phyloP scores from a whole-genome alignment of 495 filamentous ascomycete species.

The Trichoderma gamsii region DNA sequence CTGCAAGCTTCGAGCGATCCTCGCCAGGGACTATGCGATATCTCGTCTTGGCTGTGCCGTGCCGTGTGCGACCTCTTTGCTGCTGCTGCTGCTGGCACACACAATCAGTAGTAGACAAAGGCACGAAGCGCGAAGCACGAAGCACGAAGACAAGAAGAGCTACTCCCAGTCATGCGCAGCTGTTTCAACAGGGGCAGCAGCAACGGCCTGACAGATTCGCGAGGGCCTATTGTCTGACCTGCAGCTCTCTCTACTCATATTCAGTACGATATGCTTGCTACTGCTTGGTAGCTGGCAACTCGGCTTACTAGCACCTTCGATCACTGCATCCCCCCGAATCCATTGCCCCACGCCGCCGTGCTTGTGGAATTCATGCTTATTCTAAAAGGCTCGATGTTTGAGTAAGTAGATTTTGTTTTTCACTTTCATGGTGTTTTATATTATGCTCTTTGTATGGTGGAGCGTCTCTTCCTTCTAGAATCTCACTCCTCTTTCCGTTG shows the following conservation, averaged over 20 bases:
- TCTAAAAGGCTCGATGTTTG: background rate
- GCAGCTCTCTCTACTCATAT: background rate
- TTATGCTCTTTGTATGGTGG: background rate
- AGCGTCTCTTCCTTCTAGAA: background rate
- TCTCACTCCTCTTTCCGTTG: background rate
- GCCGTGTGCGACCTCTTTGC: background rate
- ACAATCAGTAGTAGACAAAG: background rate
- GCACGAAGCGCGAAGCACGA: background rate
- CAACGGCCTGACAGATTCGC: slow-evolving; percentile 9
- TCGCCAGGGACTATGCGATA: background rate
- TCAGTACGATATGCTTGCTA: background rate
- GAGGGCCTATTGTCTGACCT: background rate
- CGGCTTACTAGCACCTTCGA: background rate
- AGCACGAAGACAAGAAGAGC: background rate
- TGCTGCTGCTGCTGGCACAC: background rate
- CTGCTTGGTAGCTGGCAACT: background rate
- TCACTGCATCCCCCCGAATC: background rate
- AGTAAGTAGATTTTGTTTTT: background rate
- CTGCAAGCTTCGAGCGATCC: background rate
- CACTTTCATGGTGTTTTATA: background rate
- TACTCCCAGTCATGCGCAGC: background rate
- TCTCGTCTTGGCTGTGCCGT: background rate
- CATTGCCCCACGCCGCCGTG: background rate
- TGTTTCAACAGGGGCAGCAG: background rate
- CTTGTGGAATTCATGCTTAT: slow-evolving; percentile 7